phyloP scores from a whole-genome alignment of 495 filamentous ascomycete species.

The Podospora australis region DNA sequence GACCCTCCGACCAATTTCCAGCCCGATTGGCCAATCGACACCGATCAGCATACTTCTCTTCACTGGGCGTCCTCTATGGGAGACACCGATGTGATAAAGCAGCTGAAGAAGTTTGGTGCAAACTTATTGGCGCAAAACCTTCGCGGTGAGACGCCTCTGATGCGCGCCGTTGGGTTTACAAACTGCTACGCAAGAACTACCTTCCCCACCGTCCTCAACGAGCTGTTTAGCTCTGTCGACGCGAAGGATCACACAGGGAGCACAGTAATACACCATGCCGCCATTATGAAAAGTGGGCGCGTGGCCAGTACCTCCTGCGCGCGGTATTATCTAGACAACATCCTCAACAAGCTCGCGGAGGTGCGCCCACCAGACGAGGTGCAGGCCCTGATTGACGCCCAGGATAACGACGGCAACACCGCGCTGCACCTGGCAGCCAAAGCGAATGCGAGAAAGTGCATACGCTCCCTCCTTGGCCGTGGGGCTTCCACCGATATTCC shows the following conservation, averaged over 20 bases:
- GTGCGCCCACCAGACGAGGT: constrained; percentile 60
- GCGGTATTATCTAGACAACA: constrained; percentile 83
- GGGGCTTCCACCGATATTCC: constrained; percentile 70
- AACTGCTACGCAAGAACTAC: constrained; percentile 90
- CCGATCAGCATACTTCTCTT: constrained; percentile 78
- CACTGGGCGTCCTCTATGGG: constrained; percentile 99
- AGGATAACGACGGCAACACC: constrained; percentile 81
- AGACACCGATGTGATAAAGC: constrained; percentile 81
- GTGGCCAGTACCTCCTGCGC: constrained; percentile 71
- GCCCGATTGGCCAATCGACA: constrained; percentile 81
- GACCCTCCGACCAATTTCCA: constrained; percentile 76
- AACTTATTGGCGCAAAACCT: constrained; percentile 59
- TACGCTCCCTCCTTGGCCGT: constrained; percentile 62
- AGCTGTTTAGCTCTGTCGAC: constrained; percentile 69
- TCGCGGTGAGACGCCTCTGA: constrained; percentile 87
- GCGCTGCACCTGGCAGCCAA: constrained; percentile 82
- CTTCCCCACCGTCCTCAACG: constrained; percentile 71
- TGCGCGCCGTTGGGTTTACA: constrained; percentile 90
- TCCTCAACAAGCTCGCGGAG: constrained; percentile 78
- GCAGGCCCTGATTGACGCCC: constrained; percentile 59
- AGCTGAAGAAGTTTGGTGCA: constrained; percentile 71
- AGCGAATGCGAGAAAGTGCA: constrained; percentile 65
- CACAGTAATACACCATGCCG: constrained; percentile 89
- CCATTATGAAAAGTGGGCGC: constrained; percentile 69
- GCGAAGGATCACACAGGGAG: constrained; percentile 67